These are phyloP conservation scores for Neurospora intermedia DNA, from an alignment of 495 filamentous ascomycete species.

Conservation along the genomic window DNA sequence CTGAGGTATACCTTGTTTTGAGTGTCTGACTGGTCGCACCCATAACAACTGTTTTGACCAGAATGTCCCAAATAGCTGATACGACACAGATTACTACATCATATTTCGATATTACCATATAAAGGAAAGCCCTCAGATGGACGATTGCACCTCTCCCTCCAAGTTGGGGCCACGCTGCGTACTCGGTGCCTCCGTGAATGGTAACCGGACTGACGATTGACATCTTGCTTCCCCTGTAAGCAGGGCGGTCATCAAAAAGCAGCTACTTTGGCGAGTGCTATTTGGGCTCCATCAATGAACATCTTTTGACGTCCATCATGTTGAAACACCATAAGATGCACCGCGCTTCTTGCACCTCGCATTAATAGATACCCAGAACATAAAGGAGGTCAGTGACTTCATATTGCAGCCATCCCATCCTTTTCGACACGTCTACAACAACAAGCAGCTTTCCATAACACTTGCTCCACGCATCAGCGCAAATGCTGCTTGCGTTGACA, in stretches of 20 bases:
- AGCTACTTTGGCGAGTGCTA: not conserved
- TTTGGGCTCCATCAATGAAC: not conserved
- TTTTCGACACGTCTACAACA: not conserved
- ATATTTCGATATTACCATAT: not conserved
- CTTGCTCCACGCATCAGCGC: not conserved
- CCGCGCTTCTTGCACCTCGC: not conserved
- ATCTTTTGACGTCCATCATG: not conserved
- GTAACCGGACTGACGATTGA: not conserved
- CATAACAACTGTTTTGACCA: not conserved
- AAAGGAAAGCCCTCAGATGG: not conserved
- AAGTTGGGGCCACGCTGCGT: not conserved
- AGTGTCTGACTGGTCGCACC: not conserved
- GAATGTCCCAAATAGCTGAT: not conserved
- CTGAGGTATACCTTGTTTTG: not conserved
- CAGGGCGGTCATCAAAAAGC: not conserved
- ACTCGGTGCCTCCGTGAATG: not conserved
- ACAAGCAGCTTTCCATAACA: not conserved
- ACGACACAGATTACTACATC: not conserved
- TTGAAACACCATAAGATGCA: not conserved
- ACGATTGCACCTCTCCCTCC: not conserved
- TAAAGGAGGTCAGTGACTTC: not conserved
- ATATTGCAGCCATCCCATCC: not conserved
- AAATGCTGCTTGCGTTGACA: not conserved
- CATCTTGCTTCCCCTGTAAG: not conserved
- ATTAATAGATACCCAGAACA: not conserved